Evolutionary conservation across 2,329 filamentous ascomycete genomes (phyloP), one percentile per base, ranked within the genome.

Genomic region (Talaromyces verruculosus): DNA sequence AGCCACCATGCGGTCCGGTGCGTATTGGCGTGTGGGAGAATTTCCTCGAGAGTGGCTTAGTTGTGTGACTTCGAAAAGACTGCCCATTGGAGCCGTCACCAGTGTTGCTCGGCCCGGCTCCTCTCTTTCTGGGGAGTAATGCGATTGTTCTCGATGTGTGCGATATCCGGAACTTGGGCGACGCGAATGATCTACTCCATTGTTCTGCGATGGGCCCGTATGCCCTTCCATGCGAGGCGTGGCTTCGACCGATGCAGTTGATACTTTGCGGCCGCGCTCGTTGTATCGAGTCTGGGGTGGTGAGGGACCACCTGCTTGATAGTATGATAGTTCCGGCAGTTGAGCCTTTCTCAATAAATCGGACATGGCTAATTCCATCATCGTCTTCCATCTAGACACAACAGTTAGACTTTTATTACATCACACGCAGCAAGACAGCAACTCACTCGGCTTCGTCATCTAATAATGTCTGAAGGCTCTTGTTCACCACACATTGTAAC

Each of bases 401-500:
- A 17, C 2, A 8, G 11, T 57, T 25, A 57, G 33, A 15, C 11
- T 7, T 22, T 35, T 13, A 19, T 8, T 13, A 19, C 15, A 33
- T 53, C 19, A 11, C 25, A 11, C 8, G 33, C 5, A 17, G 2
- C 17, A 33, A 22, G 3, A 33, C 7, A 37, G 22, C 10, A 13
- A 59, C 76, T 70, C 78, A 81, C 72, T 83, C 81, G 10, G 78
- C 77, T 68, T 84, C 82, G 66, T 84, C 81, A 62, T 79, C 77
- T 25, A 84, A 77, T 70, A 84, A 72, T 10, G 82, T 84, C 71
- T 82, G 80, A 28, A 82, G 75, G 66, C 82, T 84, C 67, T 84
- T 84, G 70, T 85, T 84, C 60, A 84, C 75, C 35, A 84, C 76
- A 69, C 83, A 85, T 37, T 82, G 81, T 45, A 84, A 67, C 3